Evolutionary conservation across 192 early-diverging fungal genomes (phyloP).

Genomic region (Coemansia sp.): DNA sequence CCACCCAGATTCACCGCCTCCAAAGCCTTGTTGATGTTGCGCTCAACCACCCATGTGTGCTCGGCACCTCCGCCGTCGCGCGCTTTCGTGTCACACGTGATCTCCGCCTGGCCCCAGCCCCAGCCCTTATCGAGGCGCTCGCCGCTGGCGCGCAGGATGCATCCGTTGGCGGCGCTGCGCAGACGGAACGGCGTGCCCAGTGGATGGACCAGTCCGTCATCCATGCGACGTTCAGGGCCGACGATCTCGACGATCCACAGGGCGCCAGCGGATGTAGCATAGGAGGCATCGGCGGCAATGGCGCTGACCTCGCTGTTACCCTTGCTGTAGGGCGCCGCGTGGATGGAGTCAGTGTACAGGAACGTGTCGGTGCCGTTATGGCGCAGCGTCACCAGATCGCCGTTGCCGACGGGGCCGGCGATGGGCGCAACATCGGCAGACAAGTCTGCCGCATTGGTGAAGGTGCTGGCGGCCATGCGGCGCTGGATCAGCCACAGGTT

Average conservation of each 20-base stretch:
- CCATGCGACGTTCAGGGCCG: conserved; percentile 53
- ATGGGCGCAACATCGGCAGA: conserved; percentile 18
- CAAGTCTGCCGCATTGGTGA: conserved; percentile 7
- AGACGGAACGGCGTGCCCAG: conserved; percentile 67
- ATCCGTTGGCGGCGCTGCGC: conserved; percentile 66
- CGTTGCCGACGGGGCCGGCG: conserved; percentile 62
- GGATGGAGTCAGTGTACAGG: conserved; percentile 61
- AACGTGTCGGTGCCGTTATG: conserved; percentile 63
- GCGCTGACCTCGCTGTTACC: conserved; percentile 68
- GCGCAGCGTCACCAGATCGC: conserved; percentile 71
- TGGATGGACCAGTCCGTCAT: conserved; percentile 55
- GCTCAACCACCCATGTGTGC: conserved; percentile 90
- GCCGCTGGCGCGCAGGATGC: conserved; percentile 75
- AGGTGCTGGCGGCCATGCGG: conserved; percentile 24
- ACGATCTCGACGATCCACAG: conserved; percentile 86
- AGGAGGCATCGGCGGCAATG: conserved; percentile 3
- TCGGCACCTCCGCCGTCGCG: background rate
- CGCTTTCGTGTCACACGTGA: conserved; percentile 69
- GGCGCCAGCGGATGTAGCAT: conserved; percentile 61
- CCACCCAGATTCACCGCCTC: conserved; percentile 58
- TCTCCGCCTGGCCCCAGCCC: conserved; percentile 91
- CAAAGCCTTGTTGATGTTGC: conserved; percentile 75
- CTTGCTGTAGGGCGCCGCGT: conserved; percentile 62
- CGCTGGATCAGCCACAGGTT: conserved; percentile 70
- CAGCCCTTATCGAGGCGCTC: conserved; percentile 79